phyloP scores from a whole-genome alignment of 306 rosid genomes.

The Alnus glutinosa region DNA sequence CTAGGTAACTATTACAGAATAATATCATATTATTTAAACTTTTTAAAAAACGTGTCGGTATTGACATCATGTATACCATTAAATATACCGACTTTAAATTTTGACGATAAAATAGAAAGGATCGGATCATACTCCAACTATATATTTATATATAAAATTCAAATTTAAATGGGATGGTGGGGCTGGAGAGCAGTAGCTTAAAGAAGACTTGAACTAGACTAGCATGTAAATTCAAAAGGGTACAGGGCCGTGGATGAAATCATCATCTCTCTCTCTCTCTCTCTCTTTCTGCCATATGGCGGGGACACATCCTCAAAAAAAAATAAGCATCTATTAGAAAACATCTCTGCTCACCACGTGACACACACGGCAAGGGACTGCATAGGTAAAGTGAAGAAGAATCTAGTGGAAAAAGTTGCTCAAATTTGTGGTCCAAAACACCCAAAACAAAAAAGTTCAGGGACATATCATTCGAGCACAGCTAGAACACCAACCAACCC shows the following conservation, averaged over 20 bases:
- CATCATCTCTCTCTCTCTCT: slow-evolving; percentile 36
- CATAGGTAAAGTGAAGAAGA: background rate
- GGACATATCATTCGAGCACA: background rate
- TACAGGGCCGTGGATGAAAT: slow-evolving; percentile 40
- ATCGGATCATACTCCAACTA: too few species aligned
- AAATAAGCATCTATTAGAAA: background rate
- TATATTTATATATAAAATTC: too few species aligned
- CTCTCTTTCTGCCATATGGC: slow-evolving; percentile 15
- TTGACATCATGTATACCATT: too few species aligned
- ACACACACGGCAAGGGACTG: background rate
- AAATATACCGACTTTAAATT: too few species aligned
- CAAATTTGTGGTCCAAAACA: background rate
- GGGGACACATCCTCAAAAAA: slow-evolving; percentile 17
- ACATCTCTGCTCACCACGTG: background rate
- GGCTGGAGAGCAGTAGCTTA: slow-evolving; percentile 1
- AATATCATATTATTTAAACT: too few species aligned
- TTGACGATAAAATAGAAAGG: too few species aligned
- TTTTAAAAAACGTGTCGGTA: too few species aligned
- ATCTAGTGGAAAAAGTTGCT: background rate
- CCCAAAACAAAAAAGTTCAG: background rate
- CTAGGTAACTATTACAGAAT: too few species aligned
- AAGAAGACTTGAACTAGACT: slow-evolving; percentile 9
- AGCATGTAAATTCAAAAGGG: slow-evolving; percentile 29
- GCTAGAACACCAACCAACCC: background rate
- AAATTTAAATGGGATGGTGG: background rate